These are phyloP conservation scores for Naganishia sp. DNA, from an alignment of 1,284 basidiomycete genomes.

Conservation along the genomic window DNA sequence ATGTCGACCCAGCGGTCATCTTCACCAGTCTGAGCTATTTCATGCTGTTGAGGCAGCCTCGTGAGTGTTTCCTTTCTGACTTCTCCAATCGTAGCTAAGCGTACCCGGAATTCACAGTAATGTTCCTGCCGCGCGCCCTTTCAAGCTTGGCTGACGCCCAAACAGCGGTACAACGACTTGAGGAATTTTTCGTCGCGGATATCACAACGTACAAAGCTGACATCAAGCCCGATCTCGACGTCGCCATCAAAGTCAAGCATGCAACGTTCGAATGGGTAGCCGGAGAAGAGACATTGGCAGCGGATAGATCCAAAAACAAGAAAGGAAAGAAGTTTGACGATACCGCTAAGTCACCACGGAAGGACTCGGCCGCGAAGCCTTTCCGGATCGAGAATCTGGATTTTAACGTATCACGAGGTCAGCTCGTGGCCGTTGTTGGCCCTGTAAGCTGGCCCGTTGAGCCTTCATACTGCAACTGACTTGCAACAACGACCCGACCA, in stretches of 20 bases:
- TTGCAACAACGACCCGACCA: conserved; percentile 15
- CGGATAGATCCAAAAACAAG: conserved; percentile 21
- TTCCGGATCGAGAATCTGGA: conserved; percentile 62
- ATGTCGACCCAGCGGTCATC: conserved; percentile 68
- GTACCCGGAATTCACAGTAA: conserved; percentile 59
- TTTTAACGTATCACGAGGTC: conserved; percentile 63
- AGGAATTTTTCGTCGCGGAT: conserved; percentile 69
- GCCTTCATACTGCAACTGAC: conserved; percentile 3
- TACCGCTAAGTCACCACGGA: conserved; percentile 34
- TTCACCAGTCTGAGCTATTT: conserved; percentile 73
- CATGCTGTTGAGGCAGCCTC: conserved; percentile 59
- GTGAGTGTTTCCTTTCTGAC: conserved; percentile 32
- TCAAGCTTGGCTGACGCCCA: conserved; percentile 55
- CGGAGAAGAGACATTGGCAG: conserved; percentile 33
- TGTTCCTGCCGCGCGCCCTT: conserved; percentile 68
- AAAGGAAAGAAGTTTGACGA: conserved; percentile 40
- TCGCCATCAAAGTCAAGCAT: conserved; percentile 60
- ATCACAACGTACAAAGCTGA: conserved; percentile 23
- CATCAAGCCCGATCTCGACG: conserved; percentile 48
- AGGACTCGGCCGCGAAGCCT: conserved; percentile 38
- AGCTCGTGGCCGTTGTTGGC: conserved; percentile 61
- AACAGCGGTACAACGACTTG: conserved; percentile 63
- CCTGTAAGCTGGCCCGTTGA: conserved; percentile 43
- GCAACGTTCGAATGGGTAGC: conserved; percentile 66
- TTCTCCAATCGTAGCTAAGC: too few relatives aligned